Base-by-base conservation (phyloP, 2,329 filamentous ascomycete genomes). In the Hymenoscyphus fraxineus region DNA sequence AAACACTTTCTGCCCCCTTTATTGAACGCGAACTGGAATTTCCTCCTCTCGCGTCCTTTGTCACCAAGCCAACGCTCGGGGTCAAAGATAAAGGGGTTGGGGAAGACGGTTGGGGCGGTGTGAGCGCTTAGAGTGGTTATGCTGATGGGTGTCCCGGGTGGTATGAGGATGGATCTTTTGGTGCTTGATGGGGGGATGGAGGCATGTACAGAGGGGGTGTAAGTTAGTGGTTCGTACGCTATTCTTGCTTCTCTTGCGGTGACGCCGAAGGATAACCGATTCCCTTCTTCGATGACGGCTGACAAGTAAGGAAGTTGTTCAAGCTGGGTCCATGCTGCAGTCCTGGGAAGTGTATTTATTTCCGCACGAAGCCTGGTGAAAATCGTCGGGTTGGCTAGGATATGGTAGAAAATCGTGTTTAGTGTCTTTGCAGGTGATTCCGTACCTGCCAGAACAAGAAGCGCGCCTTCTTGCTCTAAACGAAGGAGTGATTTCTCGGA, bases 351-450 rank as follows among this genome's bases (percentile, higher is more conserved):
- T 4, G 44, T 51, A 12, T 51, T 27, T 9, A 51, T 27, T 51
- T 51, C 44, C n/a, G 44, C 10, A 4, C 44, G 44, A 12, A 51
- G 44, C 19, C 22, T 27, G 10, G n/a, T 12, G 3, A 51, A 22
- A 12, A 51, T 51, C n/a, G 44, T 4, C 9, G 44, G 2, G 22
- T 51, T 51, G 19, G 44, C 44, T 7, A 27, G 12, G 12, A 51
- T n/a, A 71, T 77, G 63, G 69, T 73, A 79, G 6, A 73, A 68
- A 7, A 75, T 66, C 13, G 76, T 64, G 3, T 71, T 66, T 10
- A 80, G 69, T 0, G 73, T 69, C 63, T 71, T 72, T 7, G 70
- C 72, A 1, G 72, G 74, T 0, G 77, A 79, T 47, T 78, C 76
- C 35, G 74, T 75, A 1, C 76, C 78, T 1, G 77, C 78, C 1